Conservation (phyloP, 805 yeast species). For the Kodamaea leandrae region DNA sequence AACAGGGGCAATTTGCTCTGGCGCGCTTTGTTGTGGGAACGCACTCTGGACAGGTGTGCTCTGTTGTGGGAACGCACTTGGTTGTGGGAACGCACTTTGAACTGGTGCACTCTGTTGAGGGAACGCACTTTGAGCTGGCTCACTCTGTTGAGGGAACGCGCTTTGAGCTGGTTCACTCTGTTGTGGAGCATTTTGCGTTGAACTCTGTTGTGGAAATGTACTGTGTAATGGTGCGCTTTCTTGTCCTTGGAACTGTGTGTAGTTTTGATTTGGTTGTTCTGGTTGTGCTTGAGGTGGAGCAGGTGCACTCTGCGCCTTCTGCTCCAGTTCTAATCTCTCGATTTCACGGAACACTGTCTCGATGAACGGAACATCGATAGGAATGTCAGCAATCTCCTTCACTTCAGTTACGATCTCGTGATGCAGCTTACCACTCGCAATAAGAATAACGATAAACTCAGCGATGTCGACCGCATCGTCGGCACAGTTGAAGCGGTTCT, state of each 20-base stretch:
- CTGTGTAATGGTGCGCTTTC: neutral
- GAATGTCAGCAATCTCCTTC: conserved; percentile 57
- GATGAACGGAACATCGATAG: conserved; percentile 56
- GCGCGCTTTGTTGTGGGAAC: too few relatives aligned
- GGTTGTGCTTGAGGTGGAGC: conserved; percentile 14
- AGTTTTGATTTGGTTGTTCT: too few relatives aligned
- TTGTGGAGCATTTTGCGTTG: neutral
- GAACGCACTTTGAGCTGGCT: conserved; percentile 2
- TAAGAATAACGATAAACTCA: conserved; percentile 68
- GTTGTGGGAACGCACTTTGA: too few relatives aligned
- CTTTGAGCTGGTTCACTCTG: neutral
- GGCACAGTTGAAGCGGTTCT: conserved; percentile 30
- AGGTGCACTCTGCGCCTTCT: conserved; percentile 1
- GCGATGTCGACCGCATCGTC: conserved; percentile 59
- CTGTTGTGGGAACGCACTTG: neutral
- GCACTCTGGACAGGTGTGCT: too few relatives aligned
- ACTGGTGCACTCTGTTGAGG: conserved; percentile 3
- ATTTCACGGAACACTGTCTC: conserved; percentile 58
- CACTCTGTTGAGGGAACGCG: conserved; percentile 1
- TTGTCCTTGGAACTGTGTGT: too few relatives aligned
- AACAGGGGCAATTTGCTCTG: too few relatives aligned
- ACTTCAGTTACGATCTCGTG: conserved; percentile 61
- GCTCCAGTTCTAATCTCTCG: conserved; percentile 25
- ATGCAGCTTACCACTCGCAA: conserved; percentile 63
- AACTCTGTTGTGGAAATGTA: conserved; percentile 5